Conservation (phyloP, 768 basidiomycete species). For the Roridomyces roridus region DNA sequence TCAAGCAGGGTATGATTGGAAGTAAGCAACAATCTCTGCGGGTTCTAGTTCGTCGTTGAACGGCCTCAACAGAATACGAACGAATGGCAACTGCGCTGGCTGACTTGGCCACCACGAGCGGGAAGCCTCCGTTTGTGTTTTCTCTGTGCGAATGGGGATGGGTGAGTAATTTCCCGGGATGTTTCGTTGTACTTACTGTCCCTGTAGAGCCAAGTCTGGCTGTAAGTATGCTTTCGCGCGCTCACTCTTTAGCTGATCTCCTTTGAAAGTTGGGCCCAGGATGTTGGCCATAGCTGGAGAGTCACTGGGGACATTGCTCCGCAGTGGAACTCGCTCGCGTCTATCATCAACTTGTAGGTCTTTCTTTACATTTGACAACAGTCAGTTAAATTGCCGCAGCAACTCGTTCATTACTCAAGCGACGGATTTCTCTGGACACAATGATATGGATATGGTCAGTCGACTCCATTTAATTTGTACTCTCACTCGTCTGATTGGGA, state of each 20-base stretch:
- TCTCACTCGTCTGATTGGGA: not conserved
- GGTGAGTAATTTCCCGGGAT: slow-evolving; percentile 40
- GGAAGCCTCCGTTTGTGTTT: slow-evolving; percentile 56
- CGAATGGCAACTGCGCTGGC: slow-evolving; percentile 67
- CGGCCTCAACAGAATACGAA: slow-evolving; percentile 50
- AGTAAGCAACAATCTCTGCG: slow-evolving; percentile 44
- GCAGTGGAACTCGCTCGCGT: slow-evolving; percentile 59
- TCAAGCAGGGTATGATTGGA: slow-evolving; percentile 58
- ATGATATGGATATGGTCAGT: slow-evolving; percentile 71
- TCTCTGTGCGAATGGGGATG: slow-evolving; percentile 73
- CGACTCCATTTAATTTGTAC: not conserved
- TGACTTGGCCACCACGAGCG: slow-evolving; percentile 49
- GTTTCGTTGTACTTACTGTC: not conserved
- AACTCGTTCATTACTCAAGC: slow-evolving; percentile 72
- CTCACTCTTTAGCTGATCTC: not conserved
- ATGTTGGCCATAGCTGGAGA: slow-evolving; percentile 70
- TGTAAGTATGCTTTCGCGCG: slow-evolving; percentile 30
- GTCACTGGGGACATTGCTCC: slow-evolving; percentile 59
- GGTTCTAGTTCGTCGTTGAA: not conserved
- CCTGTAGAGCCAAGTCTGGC: slow-evolving; percentile 60
- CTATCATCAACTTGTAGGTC: slow-evolving; percentile 64
- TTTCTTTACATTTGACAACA: not conserved
- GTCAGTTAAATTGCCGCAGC: slow-evolving; percentile 35
- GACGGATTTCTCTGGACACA: slow-evolving; percentile 69
- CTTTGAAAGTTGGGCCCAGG: slow-evolving; percentile 53